Conservation (phyloP, 306 rosid species). For the Begonia loranthoides region DNA sequence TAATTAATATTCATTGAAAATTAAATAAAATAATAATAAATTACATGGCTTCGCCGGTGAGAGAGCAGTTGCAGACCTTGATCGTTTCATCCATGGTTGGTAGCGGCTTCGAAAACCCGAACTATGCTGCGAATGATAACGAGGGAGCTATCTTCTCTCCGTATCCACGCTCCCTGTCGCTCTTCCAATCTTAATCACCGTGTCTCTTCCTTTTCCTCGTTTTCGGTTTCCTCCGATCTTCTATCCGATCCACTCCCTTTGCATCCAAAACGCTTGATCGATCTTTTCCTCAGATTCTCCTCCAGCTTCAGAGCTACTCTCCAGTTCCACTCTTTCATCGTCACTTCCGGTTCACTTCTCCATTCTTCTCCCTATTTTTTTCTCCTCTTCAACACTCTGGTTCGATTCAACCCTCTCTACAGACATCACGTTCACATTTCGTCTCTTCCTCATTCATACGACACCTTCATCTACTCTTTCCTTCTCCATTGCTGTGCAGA, state of each 20-base stretch:
- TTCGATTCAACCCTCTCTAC: conserved; percentile 32
- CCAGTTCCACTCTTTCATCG: conserved; percentile 38
- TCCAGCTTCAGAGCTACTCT: conserved; percentile 16
- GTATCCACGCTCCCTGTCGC: too few species aligned
- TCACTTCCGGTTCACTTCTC: conserved; percentile 35
- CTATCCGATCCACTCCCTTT: conserved; percentile 9
- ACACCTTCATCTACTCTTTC: conserved; percentile 43
- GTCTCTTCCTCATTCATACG: conserved; percentile 14
- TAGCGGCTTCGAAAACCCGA: too few species aligned
- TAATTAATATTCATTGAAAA: too few species aligned
- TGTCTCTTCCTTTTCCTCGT: too few species aligned
- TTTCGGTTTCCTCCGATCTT: conserved; percentile 1
- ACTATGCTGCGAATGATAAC: too few species aligned
- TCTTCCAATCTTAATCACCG: too few species aligned
- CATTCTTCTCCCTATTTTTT: conserved; percentile 11
- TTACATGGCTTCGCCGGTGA: too few species aligned
- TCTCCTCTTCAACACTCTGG: conserved; percentile 41
- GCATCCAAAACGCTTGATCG: conserved; percentile 29
- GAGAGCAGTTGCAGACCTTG: too few species aligned
- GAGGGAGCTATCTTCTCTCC: too few species aligned
- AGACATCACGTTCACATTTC: not conserved
- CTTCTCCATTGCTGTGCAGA: conserved; percentile 41
- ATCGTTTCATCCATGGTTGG: too few species aligned
- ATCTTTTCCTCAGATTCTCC: conserved; percentile 34
- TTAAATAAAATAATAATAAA: too few species aligned